Evolutionary conservation across 768 basidiomycete species (phyloP), one percentile per base, ranked within the genome.

Genomic region (Hypsizygus marmoreus): DNA sequence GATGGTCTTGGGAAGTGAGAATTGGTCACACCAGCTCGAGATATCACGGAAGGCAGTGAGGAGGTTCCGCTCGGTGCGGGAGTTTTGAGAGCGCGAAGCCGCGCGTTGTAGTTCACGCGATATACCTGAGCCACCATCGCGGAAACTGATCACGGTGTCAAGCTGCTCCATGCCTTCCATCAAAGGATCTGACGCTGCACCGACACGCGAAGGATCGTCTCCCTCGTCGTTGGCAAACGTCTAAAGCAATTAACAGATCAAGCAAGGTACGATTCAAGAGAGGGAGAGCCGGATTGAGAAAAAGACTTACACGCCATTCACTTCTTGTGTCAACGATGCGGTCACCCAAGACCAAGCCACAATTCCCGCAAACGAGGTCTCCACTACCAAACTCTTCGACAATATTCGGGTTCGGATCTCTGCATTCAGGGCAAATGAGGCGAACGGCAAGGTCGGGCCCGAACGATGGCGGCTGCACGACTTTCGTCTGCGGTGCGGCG

Each of bases 161-260:
- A 98, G 80, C 65, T 95, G 90, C 60, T 97, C 95, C 58, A 92
- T 86, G 29, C 93, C 94, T 65, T 97, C 93, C 72, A 98, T 77
- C 32, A 95, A 72, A 23, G 95, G 92, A 67, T 97, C 93, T 14
- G 87, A 82, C 33, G 94, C 93, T 43, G 92, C 94, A 72, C 97
- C 97, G 57, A 99, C 97, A 88, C 97, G 97, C 55, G 97, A 98
- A 52, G 97, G 97, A 66, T 99, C 97, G 65, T 97, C 95, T 51
- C 95, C 95, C 75, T 99, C 97, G 59, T 97, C 95, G 64, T 98
- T 97, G 55, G 97, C 97, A 68, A 99, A 99, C 50, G 97, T 98
- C 90, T 97, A 51, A 51, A 57, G 43, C 23, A 52, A 31, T 41
- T 47, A 45, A 38, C 26, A 45, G 48, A 53, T 50, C 42, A 50